Evolutionary conservation across 78 protist genomes (phyloP).

Genomic region (Planoprotostelium fungivorum): DNA sequence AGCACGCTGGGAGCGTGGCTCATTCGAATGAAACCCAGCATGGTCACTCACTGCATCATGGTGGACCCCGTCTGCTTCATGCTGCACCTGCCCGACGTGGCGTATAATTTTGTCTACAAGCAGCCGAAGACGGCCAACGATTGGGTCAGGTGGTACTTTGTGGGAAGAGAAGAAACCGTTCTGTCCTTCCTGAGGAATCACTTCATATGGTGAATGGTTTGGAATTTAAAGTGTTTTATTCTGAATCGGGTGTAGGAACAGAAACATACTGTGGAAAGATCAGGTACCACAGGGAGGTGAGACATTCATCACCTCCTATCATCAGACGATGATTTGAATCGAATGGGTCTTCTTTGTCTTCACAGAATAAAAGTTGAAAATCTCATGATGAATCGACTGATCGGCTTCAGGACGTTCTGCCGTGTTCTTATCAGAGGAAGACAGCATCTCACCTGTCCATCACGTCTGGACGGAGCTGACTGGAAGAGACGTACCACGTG

Average conservation of each 20-base stretch:
- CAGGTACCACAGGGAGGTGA: not conserved
- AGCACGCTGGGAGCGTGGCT: not conserved
- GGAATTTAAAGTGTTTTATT: not conserved
- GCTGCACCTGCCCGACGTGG: not conserved
- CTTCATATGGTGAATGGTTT: not conserved
- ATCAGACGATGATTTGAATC: no score
- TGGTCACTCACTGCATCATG: not conserved
- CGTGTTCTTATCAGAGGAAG: not conserved
- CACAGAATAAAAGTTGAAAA: no score
- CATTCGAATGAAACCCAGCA: not conserved
- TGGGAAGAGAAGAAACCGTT: not conserved
- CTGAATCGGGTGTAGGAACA: not conserved
- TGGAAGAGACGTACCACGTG: not conserved
- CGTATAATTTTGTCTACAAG: not conserved
- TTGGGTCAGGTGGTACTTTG: not conserved
- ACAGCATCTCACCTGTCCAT: not conserved
- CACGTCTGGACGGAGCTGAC: not conserved
- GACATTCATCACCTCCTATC: no score
- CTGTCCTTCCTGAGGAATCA: not conserved
- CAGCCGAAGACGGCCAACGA: not conserved
- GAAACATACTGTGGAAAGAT: not conserved
- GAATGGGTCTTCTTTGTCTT: no score
- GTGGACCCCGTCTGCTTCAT: not conserved
- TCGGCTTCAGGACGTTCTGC: not conserved
- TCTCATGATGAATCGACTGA: no score